phyloP scores from a whole-genome alignment of 2,329 filamentous ascomycete genomes.

The Pyricularia sp. region DNA sequence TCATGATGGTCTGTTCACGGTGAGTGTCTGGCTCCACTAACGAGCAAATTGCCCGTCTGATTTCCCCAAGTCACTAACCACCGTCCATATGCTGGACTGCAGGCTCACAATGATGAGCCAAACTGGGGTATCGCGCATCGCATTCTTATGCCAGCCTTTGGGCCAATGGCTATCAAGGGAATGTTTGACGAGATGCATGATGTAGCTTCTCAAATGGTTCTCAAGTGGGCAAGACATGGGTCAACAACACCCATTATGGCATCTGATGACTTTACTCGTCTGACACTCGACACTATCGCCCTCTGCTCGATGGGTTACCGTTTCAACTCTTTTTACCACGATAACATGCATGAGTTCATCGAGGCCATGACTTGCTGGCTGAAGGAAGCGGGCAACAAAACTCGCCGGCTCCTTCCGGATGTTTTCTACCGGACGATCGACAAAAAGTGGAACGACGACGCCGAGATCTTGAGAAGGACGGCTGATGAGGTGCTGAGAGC shows the following conservation, averaged over 20 bases:
- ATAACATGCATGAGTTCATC: conserved; percentile 55
- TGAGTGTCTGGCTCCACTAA: background rate
- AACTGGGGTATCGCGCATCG: conserved; percentile 58
- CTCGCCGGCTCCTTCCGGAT: conserved; percentile 38
- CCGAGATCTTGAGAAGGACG: conserved; percentile 43
- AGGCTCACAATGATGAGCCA: conserved; percentile 32
- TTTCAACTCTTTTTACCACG: conserved; percentile 48
- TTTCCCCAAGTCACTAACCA: background rate
- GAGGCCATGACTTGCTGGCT: conserved; percentile 38
- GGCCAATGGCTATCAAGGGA: conserved; percentile 49
- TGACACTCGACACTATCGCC: conserved; percentile 49
- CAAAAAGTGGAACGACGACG: conserved; percentile 26
- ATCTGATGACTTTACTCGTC: conserved; percentile 49
- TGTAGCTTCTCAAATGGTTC: conserved; percentile 48
- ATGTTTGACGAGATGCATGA: conserved; percentile 63
- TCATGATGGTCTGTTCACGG: conserved; percentile 55
- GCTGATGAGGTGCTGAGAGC: conserved; percentile 47
- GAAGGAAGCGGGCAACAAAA: background rate
- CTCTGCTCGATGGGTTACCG: conserved; percentile 45
- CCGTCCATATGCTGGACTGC: background rate
- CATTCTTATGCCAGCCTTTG: conserved; percentile 55
- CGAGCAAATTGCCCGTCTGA: background rate
- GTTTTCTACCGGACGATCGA: background rate
- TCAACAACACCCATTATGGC: conserved; percentile 41
- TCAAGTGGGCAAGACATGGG: conserved; percentile 58